A percentile compares a stretch with the other conserved stretches of the same genome.
Conservation (phyloP, 345 rosid genomes). For the Populus alba region DNA sequence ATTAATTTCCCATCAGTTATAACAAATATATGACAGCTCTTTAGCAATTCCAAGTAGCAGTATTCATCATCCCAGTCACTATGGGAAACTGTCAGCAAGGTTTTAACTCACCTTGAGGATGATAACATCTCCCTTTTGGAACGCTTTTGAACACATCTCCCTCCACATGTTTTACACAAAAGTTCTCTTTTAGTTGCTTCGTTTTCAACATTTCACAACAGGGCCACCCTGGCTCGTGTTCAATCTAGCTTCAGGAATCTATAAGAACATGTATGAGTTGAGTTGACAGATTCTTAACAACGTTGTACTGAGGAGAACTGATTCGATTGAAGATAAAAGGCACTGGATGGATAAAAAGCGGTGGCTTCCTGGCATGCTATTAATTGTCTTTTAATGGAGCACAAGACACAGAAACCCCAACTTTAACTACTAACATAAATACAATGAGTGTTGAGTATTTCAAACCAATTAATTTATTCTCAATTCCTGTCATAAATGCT, state of each 20-base stretch:
- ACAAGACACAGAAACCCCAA: not conserved
- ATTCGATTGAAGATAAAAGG: not conserved
- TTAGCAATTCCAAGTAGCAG: not conserved
- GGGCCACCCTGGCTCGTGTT: not conserved
- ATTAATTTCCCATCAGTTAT: not conserved
- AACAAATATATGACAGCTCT: not conserved
- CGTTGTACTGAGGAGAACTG: not conserved
- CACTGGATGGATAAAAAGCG: not conserved
- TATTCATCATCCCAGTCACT: not conserved
- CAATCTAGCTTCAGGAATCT: not conserved
- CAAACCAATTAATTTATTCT: not conserved
- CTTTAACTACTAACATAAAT: not conserved
- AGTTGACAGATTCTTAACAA: not conserved
- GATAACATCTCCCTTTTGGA: not conserved
- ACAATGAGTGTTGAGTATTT: not conserved
- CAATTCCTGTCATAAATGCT: not conserved
- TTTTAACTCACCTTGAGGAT: not conserved
- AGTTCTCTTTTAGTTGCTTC: not conserved
- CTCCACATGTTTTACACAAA: not conserved
- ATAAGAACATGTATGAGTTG: not conserved
- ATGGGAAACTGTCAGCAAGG: not conserved
- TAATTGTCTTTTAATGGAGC: not conserved
- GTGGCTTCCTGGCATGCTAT: not conserved
- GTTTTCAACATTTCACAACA: not conserved
- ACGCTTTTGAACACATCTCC: slow-evolving; percentile 5